Conservation (phyloP, 371 early-diverging fungal species). For the Mucor irregularis region DNA sequence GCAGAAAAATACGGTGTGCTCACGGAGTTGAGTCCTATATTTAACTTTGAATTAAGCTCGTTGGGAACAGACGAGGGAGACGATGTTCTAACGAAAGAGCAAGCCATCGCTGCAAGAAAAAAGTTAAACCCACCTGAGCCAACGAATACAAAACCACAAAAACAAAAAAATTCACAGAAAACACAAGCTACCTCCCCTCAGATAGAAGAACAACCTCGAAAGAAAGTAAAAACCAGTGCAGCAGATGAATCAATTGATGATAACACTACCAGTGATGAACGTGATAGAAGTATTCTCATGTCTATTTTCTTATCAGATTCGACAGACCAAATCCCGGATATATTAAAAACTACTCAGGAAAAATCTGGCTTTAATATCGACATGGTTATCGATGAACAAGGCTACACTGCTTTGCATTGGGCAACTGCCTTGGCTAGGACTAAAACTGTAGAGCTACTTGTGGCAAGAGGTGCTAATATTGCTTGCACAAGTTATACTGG, state of each 20-base stretch:
- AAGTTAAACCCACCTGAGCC: not conserved
- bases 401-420: conserved; percentile 85
- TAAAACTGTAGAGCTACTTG: conserved; percentile 62
- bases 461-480: conserved; percentile 69
- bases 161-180: not conserved
- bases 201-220: too few species aligned
- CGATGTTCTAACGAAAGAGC: conserved; percentile 8
- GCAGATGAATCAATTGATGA: not conserved
- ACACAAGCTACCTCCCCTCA: too few species aligned
- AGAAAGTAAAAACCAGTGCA: conserved; percentile 19
- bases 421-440: conserved; percentile 81
- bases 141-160: not conserved
- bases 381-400: conserved; percentile 78
- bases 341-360: conserved; percentile 46
- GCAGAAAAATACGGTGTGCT: conserved; percentile 73
- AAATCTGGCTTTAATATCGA: conserved; percentile 64
- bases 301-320: conserved; percentile 74
- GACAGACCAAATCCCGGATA: conserved; percentile 54
- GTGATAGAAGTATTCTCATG: conserved; percentile 69
- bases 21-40: conserved; percentile 56
- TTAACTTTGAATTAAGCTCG: conserved; percentile 58
- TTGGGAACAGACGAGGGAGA: conserved; percentile 36
- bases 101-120: conserved; percentile 3
- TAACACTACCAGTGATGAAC: conserved; percentile 34
- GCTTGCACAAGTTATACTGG: conserved; percentile 67